Conservation (phyloP, 2,329 filamentous ascomycete species). For the Cercospora citrullina region DNA sequence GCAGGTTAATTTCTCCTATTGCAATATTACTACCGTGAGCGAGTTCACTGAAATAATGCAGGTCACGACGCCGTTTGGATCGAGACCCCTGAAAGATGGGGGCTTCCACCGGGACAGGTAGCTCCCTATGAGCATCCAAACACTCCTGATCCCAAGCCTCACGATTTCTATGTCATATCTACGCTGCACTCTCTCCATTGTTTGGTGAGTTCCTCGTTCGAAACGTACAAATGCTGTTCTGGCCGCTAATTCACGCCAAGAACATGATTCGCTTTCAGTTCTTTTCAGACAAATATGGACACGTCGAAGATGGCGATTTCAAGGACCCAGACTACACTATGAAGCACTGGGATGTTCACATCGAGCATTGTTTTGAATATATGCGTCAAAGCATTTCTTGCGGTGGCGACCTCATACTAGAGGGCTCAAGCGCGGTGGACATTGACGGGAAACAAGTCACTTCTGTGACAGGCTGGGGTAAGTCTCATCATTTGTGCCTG, state of each 20-base stretch:
- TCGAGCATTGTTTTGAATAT: neutral
- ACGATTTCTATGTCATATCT: neutral
- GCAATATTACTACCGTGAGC: neutral
- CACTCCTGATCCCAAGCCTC: neutral
- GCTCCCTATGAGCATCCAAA: neutral
- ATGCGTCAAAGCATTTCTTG: neutral
- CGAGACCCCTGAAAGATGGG: neutral
- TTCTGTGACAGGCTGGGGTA: neutral
- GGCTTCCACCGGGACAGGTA: neutral
- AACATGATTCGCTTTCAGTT: neutral
- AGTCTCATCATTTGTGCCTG: neutral
- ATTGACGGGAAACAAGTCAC: neutral
- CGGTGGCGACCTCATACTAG: neutral
- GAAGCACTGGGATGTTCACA: neutral
- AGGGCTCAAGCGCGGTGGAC: neutral
- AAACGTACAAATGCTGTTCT: neutral
- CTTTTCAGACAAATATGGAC: neutral
- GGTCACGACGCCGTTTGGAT: neutral
- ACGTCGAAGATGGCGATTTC: neutral
- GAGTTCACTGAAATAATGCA: neutral
- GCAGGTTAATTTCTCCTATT: neutral
- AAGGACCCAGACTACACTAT: neutral
- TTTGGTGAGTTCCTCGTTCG: neutral
- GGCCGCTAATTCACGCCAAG: neutral
- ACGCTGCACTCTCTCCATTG: neutral